Conservation (phyloP, 1,139 yeast genomes). For the Lodderomyces orthopsilosis region DNA sequence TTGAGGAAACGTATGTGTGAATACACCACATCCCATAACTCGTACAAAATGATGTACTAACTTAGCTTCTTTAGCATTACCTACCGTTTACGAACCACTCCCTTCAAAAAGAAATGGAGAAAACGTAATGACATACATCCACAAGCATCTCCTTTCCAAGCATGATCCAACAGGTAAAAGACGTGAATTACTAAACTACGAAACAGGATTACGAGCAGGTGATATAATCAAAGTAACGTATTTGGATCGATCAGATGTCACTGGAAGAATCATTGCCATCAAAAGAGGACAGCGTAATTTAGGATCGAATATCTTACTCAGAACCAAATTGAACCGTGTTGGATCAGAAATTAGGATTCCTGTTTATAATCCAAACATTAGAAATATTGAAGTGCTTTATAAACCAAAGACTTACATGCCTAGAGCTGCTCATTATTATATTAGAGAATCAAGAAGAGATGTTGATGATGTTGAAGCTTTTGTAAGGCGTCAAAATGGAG, state of each 20-base stretch:
- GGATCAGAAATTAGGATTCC: slow-evolving; percentile 84
- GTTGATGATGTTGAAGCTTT: slow-evolving; percentile 69
- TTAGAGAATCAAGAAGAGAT: slow-evolving; percentile 73
- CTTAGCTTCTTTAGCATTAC: slow-evolving; percentile 15
- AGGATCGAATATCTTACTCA: slow-evolving; percentile 68
- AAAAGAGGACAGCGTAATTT: slow-evolving; percentile 59
- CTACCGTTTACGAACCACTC: slow-evolving; percentile 52
- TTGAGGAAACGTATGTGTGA: slow-evolving; percentile 21
- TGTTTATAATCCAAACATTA: slow-evolving; percentile 71
- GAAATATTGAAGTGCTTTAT: slow-evolving; percentile 70
- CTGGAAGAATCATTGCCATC: slow-evolving; percentile 75
- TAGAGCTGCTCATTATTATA: slow-evolving; percentile 83
- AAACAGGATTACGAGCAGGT: slow-evolving; percentile 67
- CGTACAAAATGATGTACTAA: slow-evolving; percentile 15
- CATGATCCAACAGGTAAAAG: slow-evolving; percentile 77
- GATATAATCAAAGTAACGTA: slow-evolving; percentile 79
- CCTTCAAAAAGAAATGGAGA: slow-evolving; percentile 52
- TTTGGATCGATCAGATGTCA: slow-evolving; percentile 63
- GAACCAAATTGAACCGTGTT: slow-evolving; percentile 74
- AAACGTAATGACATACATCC: slow-evolving; percentile 45
- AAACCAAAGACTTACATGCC: slow-evolving; percentile 67
- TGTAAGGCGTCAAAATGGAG: slow-evolving; percentile 23
- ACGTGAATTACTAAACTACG: slow-evolving; percentile 54
- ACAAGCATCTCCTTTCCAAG: slow-evolving; percentile 48
- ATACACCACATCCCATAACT: background rate